Conservation (phyloP, 768 basidiomycete species). For the Lactarius evosmus region DNA sequence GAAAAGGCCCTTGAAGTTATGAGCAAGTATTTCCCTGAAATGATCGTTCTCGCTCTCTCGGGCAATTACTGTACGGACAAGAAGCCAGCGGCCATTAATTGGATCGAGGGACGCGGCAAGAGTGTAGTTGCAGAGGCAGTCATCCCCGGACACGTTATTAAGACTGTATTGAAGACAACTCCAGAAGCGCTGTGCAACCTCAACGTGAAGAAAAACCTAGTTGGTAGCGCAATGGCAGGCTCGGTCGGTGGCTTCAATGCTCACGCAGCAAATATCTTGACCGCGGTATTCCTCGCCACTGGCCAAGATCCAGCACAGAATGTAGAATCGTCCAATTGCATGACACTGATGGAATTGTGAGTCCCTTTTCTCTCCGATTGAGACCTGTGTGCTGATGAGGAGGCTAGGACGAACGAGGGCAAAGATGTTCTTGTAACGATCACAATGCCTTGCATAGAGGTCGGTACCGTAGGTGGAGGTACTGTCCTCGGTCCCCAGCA, state of each 20-base stretch:
- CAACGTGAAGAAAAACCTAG: constrained; percentile 95
- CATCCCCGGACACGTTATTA: constrained; percentile 83
- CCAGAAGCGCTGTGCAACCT: constrained; percentile 85
- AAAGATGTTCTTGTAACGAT: constrained; percentile 90
- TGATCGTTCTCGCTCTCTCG: constrained; percentile 85
- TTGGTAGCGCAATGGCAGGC: constrained; percentile 98
- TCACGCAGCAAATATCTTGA: constrained; percentile 95
- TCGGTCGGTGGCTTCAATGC: constrained; percentile 98
- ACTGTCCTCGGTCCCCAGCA: constrained; percentile 89
- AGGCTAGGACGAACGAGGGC: constrained; percentile 75
- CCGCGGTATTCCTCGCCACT: constrained; percentile 92
- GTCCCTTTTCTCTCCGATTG: constrained; percentile 37
- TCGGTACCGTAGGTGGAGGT: constrained; percentile 96
- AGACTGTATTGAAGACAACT: constrained; percentile 91
- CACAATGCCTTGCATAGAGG: constrained; percentile 99
- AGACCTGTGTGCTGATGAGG: constrained; percentile 11
- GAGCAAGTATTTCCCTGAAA: constrained; percentile 79
- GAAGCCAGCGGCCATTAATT: constrained; percentile 99
- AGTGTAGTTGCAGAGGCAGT: constrained; percentile 95
- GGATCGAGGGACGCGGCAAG: constrained; percentile 99
- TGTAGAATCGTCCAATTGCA: constrained; percentile 97
- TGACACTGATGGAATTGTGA: constrained; percentile 98
- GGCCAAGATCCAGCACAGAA: constrained; percentile 99
- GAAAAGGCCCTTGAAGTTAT: constrained; percentile 88
- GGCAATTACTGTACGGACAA: constrained; percentile 99